These are phyloP conservation scores for Lasiosphaeriaceae sp. DNA, from an alignment of 495 filamentous ascomycete genomes.

Conservation along the genomic window DNA sequence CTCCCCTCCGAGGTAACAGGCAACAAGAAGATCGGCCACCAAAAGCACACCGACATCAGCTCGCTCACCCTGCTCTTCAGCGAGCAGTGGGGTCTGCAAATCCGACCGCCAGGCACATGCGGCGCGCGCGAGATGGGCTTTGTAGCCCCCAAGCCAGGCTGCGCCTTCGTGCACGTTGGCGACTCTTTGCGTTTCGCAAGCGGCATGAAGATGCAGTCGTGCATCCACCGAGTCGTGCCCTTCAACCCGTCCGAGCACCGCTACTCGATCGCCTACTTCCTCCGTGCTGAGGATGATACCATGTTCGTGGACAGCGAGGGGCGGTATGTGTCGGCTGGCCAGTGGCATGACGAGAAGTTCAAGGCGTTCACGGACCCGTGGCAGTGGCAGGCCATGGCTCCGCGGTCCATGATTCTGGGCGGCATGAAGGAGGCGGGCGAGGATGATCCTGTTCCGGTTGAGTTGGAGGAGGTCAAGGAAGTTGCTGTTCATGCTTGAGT, in stretches of 20 bases:
- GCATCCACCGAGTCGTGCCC: conserved; percentile 55
- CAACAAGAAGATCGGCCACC: conserved; percentile 44
- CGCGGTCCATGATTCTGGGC: conserved; percentile 41
- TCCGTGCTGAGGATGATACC: conserved; percentile 50
- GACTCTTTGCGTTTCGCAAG: conserved; percentile 53
- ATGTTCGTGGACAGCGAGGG: conserved; percentile 50
- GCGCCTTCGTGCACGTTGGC: conserved; percentile 54
- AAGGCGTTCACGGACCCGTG: conserved; percentile 48
- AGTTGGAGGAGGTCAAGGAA: too few relatives aligned
- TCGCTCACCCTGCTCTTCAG: conserved; percentile 54
- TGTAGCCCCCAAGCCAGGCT: conserved; percentile 45
- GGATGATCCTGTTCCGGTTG: conserved; percentile 11
- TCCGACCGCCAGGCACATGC: conserved; percentile 42
- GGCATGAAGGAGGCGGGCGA: conserved; percentile 44
- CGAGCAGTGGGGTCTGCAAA: conserved; percentile 55
- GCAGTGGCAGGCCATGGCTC: conserved; percentile 39
- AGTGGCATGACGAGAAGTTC: conserved; percentile 59
- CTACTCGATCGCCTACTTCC: conserved; percentile 57
- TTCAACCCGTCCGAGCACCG: conserved; percentile 45
- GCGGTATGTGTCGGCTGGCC: conserved; percentile 41
- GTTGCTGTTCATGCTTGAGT: too few relatives aligned
- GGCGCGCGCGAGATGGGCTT: conserved; percentile 47
- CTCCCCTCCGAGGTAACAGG: conserved; percentile 38
- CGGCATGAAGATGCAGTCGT: conserved; percentile 47
- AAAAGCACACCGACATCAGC: conserved; percentile 59